A percentile compares a stretch with the other conserved stretches of the same genome.
phyloP scores from a whole-genome alignment of 768 basidiomycete genomes.

The Daedalea quercina region DNA sequence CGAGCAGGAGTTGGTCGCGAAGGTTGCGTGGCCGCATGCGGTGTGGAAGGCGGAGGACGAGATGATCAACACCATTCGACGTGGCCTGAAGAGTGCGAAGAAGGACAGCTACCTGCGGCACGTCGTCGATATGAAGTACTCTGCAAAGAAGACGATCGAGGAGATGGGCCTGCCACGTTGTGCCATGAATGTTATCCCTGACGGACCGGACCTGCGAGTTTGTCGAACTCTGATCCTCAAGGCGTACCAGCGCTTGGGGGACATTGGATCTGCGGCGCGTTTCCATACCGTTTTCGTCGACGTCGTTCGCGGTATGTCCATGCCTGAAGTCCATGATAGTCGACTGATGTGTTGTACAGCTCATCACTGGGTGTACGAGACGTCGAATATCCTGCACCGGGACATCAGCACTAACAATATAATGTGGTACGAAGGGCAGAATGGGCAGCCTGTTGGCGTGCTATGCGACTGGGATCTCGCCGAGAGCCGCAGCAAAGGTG shows the following conservation, averaged over 20 bases:
- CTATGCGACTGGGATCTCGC: too few relatives aligned
- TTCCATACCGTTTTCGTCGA: neutral
- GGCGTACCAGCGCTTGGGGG: neutral
- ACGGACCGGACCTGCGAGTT: neutral
- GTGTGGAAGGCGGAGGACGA: neutral
- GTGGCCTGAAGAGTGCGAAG: neutral
- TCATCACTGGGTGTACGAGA: too few relatives aligned
- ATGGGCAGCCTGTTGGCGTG: too few relatives aligned
- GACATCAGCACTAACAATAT: too few relatives aligned
- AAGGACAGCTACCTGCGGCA: neutral
- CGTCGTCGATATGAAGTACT: conserved; percentile 1
- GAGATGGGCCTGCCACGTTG: neutral
- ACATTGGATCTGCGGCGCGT: too few relatives aligned
- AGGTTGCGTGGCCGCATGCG: conserved; percentile 4
- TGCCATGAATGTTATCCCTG: neutral
- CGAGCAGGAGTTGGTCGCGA: neutral
- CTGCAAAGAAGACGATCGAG: neutral
- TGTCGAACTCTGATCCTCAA: neutral
- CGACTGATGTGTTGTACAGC: too few relatives aligned
- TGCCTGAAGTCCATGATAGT: too few relatives aligned
- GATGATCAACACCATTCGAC: neutral
- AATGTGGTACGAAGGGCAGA: too few relatives aligned
- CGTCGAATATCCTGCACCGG: too few relatives aligned
- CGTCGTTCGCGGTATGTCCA: conserved; percentile 4
- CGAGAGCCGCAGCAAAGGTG: too few relatives aligned